Conservation (phyloP, 495 filamentous ascomycete species). For the Penicillium cosmopolitanum region DNA sequence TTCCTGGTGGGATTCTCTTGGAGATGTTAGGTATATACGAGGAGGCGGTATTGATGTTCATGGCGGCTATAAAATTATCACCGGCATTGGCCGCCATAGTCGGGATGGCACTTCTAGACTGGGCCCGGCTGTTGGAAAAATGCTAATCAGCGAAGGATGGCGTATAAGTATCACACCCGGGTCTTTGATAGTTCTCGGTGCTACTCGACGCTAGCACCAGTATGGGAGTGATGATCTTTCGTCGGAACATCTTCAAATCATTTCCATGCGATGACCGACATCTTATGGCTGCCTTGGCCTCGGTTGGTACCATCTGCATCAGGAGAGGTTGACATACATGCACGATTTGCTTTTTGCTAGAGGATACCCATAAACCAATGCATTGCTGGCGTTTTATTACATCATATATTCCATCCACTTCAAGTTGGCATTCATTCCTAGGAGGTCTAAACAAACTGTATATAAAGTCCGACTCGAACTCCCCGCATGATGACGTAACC, state of each 20-base stretch:
- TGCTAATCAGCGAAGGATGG: slow-evolving; percentile 81
- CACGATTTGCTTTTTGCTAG: not conserved
- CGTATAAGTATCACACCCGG: slow-evolving; percentile 71
- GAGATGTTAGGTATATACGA: slow-evolving; percentile 57
- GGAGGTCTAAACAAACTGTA: not conserved
- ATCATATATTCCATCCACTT: not conserved
- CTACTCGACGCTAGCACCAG: slow-evolving; percentile 25
- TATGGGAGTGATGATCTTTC: not conserved
- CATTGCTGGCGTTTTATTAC: not conserved
- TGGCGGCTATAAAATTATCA: slow-evolving; percentile 71
- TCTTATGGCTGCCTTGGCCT: too few relatives aligned
- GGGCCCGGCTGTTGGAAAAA: slow-evolving; percentile 78
- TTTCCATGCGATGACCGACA: too few relatives aligned
- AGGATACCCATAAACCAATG: not conserved
- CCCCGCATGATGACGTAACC: slow-evolving; percentile 31
- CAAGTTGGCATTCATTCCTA: too few relatives aligned
- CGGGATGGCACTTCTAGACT: slow-evolving; percentile 74
- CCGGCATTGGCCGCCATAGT: slow-evolving; percentile 78
- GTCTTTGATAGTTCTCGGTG: slow-evolving; percentile 65
- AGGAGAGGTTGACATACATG: too few relatives aligned
- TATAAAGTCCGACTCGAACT: not conserved
- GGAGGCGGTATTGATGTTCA: slow-evolving; percentile 45
- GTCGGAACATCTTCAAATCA: not conserved
- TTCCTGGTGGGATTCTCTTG: slow-evolving; percentile 79
- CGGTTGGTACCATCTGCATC: too few relatives aligned